phyloP scores from a whole-genome alignment of 257 asterid genomes.

The Scutellaria barbata region DNA sequence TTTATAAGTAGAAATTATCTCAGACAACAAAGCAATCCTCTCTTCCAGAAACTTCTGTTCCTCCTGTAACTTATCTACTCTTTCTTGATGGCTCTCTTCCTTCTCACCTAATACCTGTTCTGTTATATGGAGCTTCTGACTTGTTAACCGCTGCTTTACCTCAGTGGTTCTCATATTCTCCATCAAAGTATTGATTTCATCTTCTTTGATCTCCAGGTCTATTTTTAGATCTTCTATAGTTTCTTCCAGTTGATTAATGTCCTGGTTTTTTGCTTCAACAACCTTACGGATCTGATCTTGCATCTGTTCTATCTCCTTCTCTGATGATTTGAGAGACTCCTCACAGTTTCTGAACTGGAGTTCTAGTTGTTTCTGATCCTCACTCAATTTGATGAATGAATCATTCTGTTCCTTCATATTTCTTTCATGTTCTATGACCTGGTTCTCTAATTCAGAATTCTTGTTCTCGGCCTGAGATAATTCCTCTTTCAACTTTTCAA shows the following conservation, averaged over 20 bases:
- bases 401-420: slow-evolving; percentile 51
- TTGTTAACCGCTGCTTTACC: slow-evolving; percentile 74
- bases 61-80: slow-evolving; percentile 60
- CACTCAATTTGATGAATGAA: slow-evolving; percentile 48
- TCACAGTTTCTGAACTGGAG: slow-evolving; percentile 44
- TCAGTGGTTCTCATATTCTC: slow-evolving; percentile 72
- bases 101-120: slow-evolving; percentile 71
- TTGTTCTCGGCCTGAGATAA: slow-evolving; percentile 33
- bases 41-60: slow-evolving; percentile 52
- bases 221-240: slow-evolving; percentile 61
- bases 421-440: slow-evolving; percentile 33
- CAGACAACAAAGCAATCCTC: slow-evolving; percentile 46
- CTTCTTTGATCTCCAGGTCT: slow-evolving; percentile 81
- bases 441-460: slow-evolving; percentile 10
- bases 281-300: slow-evolving; percentile 52
- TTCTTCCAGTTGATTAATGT: slow-evolving; percentile 58
- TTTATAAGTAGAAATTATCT: slow-evolving; percentile 48
- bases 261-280: slow-evolving; percentile 51
- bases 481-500: slow-evolving; percentile 58
- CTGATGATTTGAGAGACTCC: slow-evolving; percentile 49
- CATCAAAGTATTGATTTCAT: slow-evolving; percentile 58
- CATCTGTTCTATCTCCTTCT: slow-evolving; percentile 51
- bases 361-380: slow-evolving; percentile 53
- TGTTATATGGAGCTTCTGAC: slow-evolving; percentile 80
- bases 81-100: slow-evolving; percentile 59